A percentile compares a stretch with the other conserved stretches of the same genome.
phyloP scores from a whole-genome alignment of 768 basidiomycete genomes.

The Suillus subalutaceus region DNA sequence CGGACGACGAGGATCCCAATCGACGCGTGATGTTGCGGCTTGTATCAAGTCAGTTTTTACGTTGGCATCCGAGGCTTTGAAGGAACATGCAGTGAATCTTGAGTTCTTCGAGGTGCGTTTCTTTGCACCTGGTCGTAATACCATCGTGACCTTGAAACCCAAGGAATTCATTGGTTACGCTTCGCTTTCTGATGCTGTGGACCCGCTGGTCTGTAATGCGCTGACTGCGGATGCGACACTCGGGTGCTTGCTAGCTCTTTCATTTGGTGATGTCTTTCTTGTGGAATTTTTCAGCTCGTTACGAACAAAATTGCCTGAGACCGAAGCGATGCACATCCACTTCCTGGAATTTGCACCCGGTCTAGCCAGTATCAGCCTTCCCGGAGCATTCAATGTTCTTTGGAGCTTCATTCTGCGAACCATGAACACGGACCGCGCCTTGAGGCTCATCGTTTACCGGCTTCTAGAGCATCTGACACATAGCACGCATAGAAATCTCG shows the following conservation, averaged over 20 bases:
- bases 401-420: conserved; percentile 50
- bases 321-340: conserved; percentile 43
- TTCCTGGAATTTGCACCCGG: conserved; percentile 44
- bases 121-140: conserved; percentile 36
- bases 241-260: conserved; percentile 69
- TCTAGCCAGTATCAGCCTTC: conserved; percentile 54
- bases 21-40: conserved; percentile 49
- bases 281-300: conserved; percentile 56
- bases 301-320: conserved; percentile 37
- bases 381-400: conserved; percentile 63
- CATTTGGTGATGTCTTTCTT: conserved; percentile 65
- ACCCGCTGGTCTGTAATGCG: conserved; percentile 50
- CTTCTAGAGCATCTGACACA: conserved; percentile 64
- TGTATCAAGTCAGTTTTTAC: conserved; percentile 63
- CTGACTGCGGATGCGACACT: conserved; percentile 56
- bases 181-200: conserved; percentile 61
- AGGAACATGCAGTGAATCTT: conserved; percentile 55
- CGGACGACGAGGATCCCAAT: conserved; percentile 32
- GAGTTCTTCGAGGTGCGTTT: conserved; percentile 67
- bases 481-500: conserved; percentile 70
- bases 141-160: conserved; percentile 13
- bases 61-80: conserved; percentile 66
- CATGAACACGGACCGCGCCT: conserved; percentile 36
- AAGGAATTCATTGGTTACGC: conserved; percentile 60
- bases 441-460: conserved; percentile 60